Conservation (phyloP, 495 filamentous ascomycete species). For the Usnea hakonensis region DNA sequence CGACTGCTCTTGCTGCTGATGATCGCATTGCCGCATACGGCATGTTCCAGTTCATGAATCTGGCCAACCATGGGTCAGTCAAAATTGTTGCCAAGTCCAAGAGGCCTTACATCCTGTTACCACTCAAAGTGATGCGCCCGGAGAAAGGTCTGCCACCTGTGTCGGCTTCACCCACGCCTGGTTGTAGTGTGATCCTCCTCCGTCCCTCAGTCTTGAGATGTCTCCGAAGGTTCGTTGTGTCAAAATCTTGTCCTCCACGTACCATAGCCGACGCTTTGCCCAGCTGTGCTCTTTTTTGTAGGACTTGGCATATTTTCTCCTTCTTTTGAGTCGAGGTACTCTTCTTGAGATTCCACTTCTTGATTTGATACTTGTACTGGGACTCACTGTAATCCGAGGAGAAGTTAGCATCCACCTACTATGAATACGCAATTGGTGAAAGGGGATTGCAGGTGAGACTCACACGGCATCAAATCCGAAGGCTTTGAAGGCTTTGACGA, state of each 20-base stretch:
- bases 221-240: constrained; percentile 32
- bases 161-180: constrained; percentile 14
- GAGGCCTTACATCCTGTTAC: constrained; percentile 23
- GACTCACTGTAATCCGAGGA: constrained; percentile 23
- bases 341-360: constrained; percentile 37
- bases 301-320: constrained; percentile 13
- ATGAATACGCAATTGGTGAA: neutral
- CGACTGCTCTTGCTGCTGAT: constrained; percentile 11
- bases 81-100: constrained; percentile 2
- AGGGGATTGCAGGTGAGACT: constrained; percentile 18
- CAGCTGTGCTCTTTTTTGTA: constrained; percentile 23
- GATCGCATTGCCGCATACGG: constrained; percentile 22
- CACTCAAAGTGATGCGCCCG: constrained; percentile 20
- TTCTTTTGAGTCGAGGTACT: constrained; percentile 27
- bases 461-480: constrained; percentile 34
- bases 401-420: constrained; percentile 7
- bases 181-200: constrained; percentile 9
- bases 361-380: constrained; percentile 39
- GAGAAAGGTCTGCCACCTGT: constrained; percentile 23
- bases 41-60: constrained; percentile 32
- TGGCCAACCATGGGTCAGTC: constrained; percentile 13
- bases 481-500: constrained; percentile 29
- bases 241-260: constrained; percentile 23
- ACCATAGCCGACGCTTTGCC: constrained; percentile 25
- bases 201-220: constrained; percentile 27